Evolutionary conservation across 148 eudicot genomes (phyloP).

Genomic region (Selenicereus undatus): DNA sequence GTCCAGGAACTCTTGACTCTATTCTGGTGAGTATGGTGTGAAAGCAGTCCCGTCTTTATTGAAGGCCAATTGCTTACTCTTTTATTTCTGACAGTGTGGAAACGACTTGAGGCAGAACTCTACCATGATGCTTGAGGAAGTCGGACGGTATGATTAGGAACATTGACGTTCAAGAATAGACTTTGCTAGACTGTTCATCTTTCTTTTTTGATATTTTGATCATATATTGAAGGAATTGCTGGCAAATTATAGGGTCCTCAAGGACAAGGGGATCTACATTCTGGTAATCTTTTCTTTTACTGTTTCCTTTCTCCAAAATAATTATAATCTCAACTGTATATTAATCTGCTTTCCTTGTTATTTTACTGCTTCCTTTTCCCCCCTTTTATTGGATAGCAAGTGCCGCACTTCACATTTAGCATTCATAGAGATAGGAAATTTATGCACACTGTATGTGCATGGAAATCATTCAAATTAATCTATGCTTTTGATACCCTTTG

Average conservation of each 20-base stretch:
- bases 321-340: not conserved
- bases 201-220: constrained; percentile 46
- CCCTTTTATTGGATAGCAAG: not conserved
- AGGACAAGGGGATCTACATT: constrained; percentile 80
- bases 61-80: constrained; percentile 13
- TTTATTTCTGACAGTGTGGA: constrained; percentile 59
- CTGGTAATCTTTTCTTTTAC: constrained; percentile 51
- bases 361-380: not conserved
- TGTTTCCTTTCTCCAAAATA: constrained; percentile 5
- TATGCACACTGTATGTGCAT: not conserved
- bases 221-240: constrained; percentile 80
- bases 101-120: constrained; percentile 64
- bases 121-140: constrained; percentile 75
- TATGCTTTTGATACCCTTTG: not conserved
- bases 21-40: constrained; percentile 64
- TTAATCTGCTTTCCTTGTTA: not conserved
- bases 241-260: constrained; percentile 93
- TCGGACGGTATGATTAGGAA: constrained; percentile 49
- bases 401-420: not conserved
- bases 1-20: constrained; percentile 86
- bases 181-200: constrained; percentile 14
- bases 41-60: constrained; percentile 7
- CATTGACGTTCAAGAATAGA: not conserved
- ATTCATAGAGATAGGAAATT: not conserved
- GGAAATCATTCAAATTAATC: not conserved